These are phyloP conservation scores for Vicia faba DNA, from an alignment of 306 rosid species.

Conservation along the genomic window DNA sequence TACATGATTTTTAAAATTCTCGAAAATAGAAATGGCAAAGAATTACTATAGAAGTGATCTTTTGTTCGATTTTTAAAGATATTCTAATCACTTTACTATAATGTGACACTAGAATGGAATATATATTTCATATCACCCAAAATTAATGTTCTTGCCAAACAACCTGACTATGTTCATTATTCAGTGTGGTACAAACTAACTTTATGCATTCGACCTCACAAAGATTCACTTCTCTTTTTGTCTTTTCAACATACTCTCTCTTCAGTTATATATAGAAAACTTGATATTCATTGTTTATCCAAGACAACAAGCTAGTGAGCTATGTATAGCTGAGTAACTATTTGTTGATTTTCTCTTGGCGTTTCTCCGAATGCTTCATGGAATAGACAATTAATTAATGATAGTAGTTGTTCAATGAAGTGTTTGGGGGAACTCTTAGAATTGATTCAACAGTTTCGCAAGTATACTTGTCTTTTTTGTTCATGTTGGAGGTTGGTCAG, in stretches of 20 bases:
- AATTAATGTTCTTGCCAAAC: neutral
- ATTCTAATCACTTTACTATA: too few species aligned
- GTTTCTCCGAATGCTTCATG: neutral
- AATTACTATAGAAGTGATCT: neutral
- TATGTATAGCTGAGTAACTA: neutral
- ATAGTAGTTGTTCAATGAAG: neutral
- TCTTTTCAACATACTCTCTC: neutral
- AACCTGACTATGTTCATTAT: constrained; percentile 1
- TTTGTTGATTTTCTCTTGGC: neutral
- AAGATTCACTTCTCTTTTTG: neutral
- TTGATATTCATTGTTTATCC: neutral
- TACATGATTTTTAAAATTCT: neutral
- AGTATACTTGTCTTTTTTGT: too few species aligned
- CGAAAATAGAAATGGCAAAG: neutral
- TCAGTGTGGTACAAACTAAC: neutral
- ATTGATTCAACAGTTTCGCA: too few species aligned
- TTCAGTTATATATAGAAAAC: constrained; percentile 2
- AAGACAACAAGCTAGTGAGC: neutral
- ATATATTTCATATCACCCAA: neutral
- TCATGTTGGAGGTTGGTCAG: too few species aligned
- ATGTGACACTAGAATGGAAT: too few species aligned
- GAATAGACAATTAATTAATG: too few species aligned
- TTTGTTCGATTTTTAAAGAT: too few species aligned
- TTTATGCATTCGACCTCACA: neutral
- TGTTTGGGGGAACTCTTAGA: neutral